Base-by-base conservation (phyloP, 73 alveolate species). In the Chromera velia region DNA sequence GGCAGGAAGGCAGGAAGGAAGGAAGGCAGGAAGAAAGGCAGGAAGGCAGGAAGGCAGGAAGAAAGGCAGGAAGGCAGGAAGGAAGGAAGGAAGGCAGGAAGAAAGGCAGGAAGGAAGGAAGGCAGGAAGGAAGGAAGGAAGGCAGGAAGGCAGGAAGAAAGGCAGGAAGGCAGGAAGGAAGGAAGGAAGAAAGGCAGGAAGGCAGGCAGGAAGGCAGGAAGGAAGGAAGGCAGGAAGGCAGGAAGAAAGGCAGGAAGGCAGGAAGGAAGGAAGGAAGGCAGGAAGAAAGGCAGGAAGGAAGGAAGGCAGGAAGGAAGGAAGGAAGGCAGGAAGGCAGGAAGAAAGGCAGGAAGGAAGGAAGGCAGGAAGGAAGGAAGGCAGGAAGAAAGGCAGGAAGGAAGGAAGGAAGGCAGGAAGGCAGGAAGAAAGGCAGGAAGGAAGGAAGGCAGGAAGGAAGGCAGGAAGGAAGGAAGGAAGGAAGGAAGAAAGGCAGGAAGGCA, bases 381-480 rank as follows among this genome's bases (percentile, higher is more conserved):
- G 72, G 72, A 63, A 63, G 72, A 27, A 63, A 9, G 72, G 29
- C 27, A 63, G 72, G 33, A 63, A 63, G 72, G 72, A 63, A 63
- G 72, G 72, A 63, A 63, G 72, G 33, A 63, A 63, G 72, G 72
- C 10, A 24, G 72, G 72, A 63, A 63, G 72, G 33, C 27, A 63
- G 72, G 72, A 63, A 63, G 72, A n/a, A 63, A 63, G 72, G 72
- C 27, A 63, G 72, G 32, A 63, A 63, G 72, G 72, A 63, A 63
- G 72, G 33, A 63, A 10, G 72, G 72, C 27, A 63, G 72, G 33
- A 63, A 24, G 72, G 72, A 63, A 63, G 72, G 33, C 27, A 63
- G 72, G 72, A 63, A 63, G 72, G 72, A 63, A 63, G 72, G 33
- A 63, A 63, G 72, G 72, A 63, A 63, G 72, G 72, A 63, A 63